Evolutionary conservation across 2,329 filamentous ascomycete species (phyloP).

Genomic region (Fusarium sp.): DNA sequence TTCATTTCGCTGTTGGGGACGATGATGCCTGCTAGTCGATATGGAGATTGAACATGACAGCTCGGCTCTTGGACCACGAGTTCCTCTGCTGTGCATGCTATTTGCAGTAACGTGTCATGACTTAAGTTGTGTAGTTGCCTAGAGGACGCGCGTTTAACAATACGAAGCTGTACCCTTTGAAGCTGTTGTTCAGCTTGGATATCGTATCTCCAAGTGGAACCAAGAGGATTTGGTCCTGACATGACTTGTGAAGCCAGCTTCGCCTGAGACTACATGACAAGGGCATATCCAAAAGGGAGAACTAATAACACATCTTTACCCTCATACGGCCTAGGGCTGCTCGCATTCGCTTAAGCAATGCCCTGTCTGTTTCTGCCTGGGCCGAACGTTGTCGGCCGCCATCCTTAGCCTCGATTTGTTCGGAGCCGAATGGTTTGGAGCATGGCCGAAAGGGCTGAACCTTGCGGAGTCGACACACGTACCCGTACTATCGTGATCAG

Average conservation of each 20-base stretch:
- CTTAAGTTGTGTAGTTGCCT: neutral
- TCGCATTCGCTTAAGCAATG: constrained; percentile 4
- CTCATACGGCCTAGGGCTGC: neutral
- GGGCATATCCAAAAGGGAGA: constrained; percentile 12
- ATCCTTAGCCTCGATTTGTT: constrained; percentile 7
- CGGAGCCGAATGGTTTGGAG: constrained; percentile 25
- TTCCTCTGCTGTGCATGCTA: neutral
- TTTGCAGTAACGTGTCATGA: neutral
- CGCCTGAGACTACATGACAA: constrained; percentile 22
- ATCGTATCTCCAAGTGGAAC: neutral
- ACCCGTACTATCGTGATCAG: constrained; percentile 3
- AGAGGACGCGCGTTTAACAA: neutral
- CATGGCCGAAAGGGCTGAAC: constrained; percentile 14
- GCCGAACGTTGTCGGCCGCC: constrained; percentile 21
- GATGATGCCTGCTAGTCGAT: neutral
- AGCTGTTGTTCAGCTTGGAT: neutral
- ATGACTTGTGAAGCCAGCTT: constrained; percentile 24
- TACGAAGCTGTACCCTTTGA: neutral
- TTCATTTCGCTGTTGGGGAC: neutral
- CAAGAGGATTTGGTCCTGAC: neutral
- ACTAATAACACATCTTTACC: neutral
- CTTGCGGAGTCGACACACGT: neutral
- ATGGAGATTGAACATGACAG: neutral
- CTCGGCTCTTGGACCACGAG: neutral
- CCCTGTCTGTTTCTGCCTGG: constrained; percentile 6